Base-by-base conservation (phyloP, 352 stramenopile genomes). In the Plasmopara viticola region DNA sequence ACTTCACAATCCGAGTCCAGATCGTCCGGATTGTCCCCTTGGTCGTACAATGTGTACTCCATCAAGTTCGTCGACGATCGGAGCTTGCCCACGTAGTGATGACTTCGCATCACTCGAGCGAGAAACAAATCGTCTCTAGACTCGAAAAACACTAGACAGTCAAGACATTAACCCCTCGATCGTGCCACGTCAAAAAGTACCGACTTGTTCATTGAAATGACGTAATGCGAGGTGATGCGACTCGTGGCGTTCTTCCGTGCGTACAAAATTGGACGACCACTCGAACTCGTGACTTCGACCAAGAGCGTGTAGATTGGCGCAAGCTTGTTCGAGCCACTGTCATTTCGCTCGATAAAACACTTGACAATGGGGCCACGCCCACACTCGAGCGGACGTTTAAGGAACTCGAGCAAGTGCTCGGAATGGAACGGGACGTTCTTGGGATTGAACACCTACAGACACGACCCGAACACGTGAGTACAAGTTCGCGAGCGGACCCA, bases 291-390 rank as follows among this genome's bases (percentile, higher is more conserved):
- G 20, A 93, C 78, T 57, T 95, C 85, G 1, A 92, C 50, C 5
- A 91, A 60, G 6, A 94, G 56, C 18, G 82, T 93, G 58, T 92
- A 95, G 31, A 94, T 72, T 1, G 86, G 86, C 2, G 79, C 72
- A 15, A 95, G 65, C 48, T 86, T 87, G 58, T 94, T 94, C 9
- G 70, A 72, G 0, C 81, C 76, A 38, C 58, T 80, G 40, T 86
- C 72, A 42, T 92, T 92, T 47, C 86, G 73, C 53, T 95, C 84
- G 48, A 95, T 95, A 49, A 94, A 95, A 56, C 86, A 95, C 58
- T 90, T 90, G 60, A 90, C 68, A 17, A 90, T 87, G 45, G 85
- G 72, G 14, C 82, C 84, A 14, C 79, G 76, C n/a, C 78, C 84
- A 41, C 66, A 82, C 35, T 91, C 78, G 5, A 91, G 69, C 18